phyloP scores from a whole-genome alignment of 192 early-diverging fungal species.

The Funneliformis geosporum region DNA sequence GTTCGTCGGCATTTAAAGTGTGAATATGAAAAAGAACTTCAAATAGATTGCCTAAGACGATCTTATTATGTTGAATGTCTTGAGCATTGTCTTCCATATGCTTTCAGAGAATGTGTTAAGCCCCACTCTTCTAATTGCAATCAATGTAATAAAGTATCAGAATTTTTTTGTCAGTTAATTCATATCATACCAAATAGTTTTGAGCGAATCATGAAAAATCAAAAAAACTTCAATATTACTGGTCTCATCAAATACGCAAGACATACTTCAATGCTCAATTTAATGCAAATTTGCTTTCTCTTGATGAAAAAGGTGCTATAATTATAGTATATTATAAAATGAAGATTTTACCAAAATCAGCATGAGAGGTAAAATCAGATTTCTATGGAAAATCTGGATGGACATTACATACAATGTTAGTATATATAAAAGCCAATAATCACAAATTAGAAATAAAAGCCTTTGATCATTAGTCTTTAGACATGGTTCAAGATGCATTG shows the following conservation, averaged over 20 bases:
- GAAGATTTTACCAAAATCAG: neutral
- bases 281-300: neutral
- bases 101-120: neutral
- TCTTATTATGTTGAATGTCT: too few species aligned
- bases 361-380: neutral
- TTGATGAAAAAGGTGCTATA: neutral
- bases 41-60: neutral
- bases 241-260: neutral
- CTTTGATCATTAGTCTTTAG: neutral
- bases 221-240: conserved; percentile 12
- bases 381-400: conserved; percentile 12
- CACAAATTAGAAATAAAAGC: neutral
- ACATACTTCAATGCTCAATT: neutral
- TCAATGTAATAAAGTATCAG: neutral
- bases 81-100: neutral
- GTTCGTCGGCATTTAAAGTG: neutral
- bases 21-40: neutral
- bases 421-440: neutral
- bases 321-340: conserved; percentile 14
- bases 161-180: neutral
- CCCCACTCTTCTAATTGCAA: neutral
- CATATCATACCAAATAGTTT: neutral
- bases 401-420: conserved; percentile 3
- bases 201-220: neutral
- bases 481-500: neutral